Conservation (phyloP, 805 yeast species). For the Jamesozyma piceae region DNA sequence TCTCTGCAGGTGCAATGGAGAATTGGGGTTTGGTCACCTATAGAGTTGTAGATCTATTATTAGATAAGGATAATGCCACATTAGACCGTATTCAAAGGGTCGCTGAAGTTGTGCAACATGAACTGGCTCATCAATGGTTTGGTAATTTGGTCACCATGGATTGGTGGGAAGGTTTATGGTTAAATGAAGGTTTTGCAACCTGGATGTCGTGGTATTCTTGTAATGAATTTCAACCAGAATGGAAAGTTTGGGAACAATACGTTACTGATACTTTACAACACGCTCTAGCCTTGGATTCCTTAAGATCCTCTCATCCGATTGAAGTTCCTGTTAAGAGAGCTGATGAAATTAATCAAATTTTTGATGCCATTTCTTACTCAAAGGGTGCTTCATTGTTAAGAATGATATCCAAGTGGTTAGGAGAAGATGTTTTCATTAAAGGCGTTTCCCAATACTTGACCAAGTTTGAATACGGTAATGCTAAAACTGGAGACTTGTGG, state of each 20-base stretch:
- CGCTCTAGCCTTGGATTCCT: constrained; percentile 66
- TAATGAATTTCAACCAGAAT: constrained; percentile 66
- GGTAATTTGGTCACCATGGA: constrained; percentile 87
- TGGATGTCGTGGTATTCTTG: constrained; percentile 87
- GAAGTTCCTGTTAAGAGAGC: constrained; percentile 75
- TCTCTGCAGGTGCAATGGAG: constrained; percentile 86
- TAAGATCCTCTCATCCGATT: constrained; percentile 78
- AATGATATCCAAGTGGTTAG: constrained; percentile 74
- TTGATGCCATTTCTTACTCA: constrained; percentile 74
- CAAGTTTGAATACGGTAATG: constrained; percentile 69
- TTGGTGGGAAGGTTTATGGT: constrained; percentile 88
- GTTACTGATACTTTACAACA: constrained; percentile 68
- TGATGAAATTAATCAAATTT: constrained; percentile 73
- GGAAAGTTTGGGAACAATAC: constrained; percentile 82
- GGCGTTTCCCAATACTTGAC: constrained; percentile 74
- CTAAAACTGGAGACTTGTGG: constrained; percentile 72
- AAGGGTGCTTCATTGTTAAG: constrained; percentile 74
- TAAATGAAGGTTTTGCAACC: constrained; percentile 83
- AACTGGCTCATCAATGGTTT: constrained; percentile 87
- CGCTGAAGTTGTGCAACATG: constrained; percentile 81
- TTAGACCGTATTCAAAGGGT: constrained; percentile 60
- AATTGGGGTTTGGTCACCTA: constrained; percentile 76
- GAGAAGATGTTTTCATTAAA: constrained; percentile 64
- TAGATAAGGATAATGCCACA: constrained; percentile 63
- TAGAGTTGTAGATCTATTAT: constrained; percentile 63